Evolutionary conservation across 768 basidiomycete genomes (phyloP), one percentile per base, ranked within the genome.

Genomic region (Russula virescens): DNA sequence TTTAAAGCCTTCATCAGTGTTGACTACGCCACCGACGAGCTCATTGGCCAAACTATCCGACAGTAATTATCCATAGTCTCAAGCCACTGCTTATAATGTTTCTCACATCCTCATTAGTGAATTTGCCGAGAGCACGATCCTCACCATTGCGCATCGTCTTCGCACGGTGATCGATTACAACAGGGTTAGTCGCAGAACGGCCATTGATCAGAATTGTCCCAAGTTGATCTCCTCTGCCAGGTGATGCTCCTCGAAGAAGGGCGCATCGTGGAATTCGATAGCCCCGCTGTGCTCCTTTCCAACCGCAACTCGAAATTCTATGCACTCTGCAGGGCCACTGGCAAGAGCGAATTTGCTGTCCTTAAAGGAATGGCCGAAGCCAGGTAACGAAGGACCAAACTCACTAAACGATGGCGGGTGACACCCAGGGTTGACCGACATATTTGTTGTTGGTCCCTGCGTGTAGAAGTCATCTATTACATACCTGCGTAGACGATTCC

Each of bases 1-100:
- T 42, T 63, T n/a, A 58, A n/a, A 2, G n/a, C 16, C 31, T 55
- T 45, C 8, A 52, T 40, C 43, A 83, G 81, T 64, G 90, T 91
- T 51, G 89, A 91, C 71, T 90, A 93, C 71, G 90, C 90, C 23
- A 94, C 93, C 0, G 92, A 95, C 71, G 91, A 93, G 69, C 78
- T 94, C 4, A 94, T 91, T 67, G 80, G 87, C 42, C 87, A 87
- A 70, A 90, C 89, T 4, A 91, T 91, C 48, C 75, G 88, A 76
- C 83, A 85, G 90, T 91, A 69, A 71, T 85, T 77, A 6, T 42
- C 40, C 25, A 16, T 3, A 50, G 25, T 28, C 55, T 19, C 7
- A 1, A 21, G 23, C 38, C 14, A 48, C n/a, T 55, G 48, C 18
- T 9, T 10, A n/a, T 8, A 26, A 47, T 28, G 56, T 2, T 2